Base-by-base conservation (phyloP, 1,284 basidiomycete genomes). In the Agaricales sp. region DNA sequence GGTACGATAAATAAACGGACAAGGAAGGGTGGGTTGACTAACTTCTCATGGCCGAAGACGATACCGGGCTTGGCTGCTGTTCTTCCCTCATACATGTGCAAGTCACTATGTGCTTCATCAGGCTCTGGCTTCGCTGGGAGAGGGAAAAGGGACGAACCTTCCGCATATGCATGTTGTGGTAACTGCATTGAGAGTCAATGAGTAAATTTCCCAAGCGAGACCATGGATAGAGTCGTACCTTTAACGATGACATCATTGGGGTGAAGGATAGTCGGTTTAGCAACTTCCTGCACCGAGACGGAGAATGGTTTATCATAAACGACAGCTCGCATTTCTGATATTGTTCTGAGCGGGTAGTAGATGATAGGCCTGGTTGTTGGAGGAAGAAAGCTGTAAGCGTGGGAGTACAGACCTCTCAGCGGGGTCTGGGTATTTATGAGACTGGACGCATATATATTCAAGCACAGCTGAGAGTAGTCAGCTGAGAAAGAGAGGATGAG, bases 1-100 rank as follows among this genome's bases (percentile, higher is more conserved):
- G 20, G 18, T n/a, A 21, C 18, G 3, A 8, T 35, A n/a, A n/a
- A 35, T 8, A 41, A 41, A 41, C 16, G 19, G 8, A 11, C 39
- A 16, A 21, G 30, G 20, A 52, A 39, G 12, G 25, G 23, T 18
- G 3, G 11, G 14, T 4, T 16, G 6, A 52, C 62, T 21, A 52
- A 73, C 71, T 75, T 77, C 56, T 77, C 74, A 55, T 76, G 74
- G 3, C 74, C 74, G 50, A 77, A 76, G 13, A 75, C 67, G 25
- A 76, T 73, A 2, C 73, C 73, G 25, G 69, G 52, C 54, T 74
- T 53, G 1, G 73, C 74, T 14, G 64, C 69, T 1, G 74, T 76
- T 51, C 74, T 71, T 11, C 74, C 75, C 60, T 77, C 73, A 55
- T 76, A 76, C 72, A 75, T 76, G 52, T 76, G 72, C 49, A 76